Evolutionary conservation across 169 alveolate species (phyloP), one percentile per base, ranked within the genome.

Genomic region (Plasmodium vivax): DNA sequence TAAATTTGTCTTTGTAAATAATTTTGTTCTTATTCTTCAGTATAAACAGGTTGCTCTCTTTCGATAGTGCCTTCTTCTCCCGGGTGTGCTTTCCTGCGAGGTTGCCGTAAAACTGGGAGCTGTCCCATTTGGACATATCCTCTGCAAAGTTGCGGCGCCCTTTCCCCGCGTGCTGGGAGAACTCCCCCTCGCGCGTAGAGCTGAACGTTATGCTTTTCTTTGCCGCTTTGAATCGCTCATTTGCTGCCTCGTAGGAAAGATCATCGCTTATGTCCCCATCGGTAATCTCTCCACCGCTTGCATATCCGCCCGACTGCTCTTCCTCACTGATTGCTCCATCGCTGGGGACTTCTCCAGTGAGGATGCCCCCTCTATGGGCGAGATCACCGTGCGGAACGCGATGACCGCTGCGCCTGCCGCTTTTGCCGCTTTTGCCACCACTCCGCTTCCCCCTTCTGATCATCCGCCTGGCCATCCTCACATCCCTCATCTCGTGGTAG

Each of bases 401-500:
- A 8, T 68, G 19, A 19, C 27, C n/a, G 38, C 5, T 30, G 0
- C 38, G 8, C 16, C 32, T 27, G 27, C 2, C 14, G 27, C 27
- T 23, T 23, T 23, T 23, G 27, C 27, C 12, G 0, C 38, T 1
- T 5, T 14, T 27, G 27, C 2, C 14, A 14, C 68, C 68, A 43
- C 30, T 77, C 30, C 23, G 27, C 41, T 43, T 87, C 68, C 71
- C 68, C n/a, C 19, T 38, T 16, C 45, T 75, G 14, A 87, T 51
- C 14, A 75, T 45, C 23, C 32, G 38, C 82, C 32, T 87, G 14
- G 68, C 62, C 12, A 9, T 27, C 58, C 77, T 58, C 23, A 56
- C 58, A 34, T 87, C 32, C 71, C 68, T 75, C 93, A 87, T 87
- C 72, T 87, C 93, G 62, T 71, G 75, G 32, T 87, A 87, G 72